Evolutionary conservation across 345 rosid species (phyloP).

Genomic region (Populus nigra): DNA sequence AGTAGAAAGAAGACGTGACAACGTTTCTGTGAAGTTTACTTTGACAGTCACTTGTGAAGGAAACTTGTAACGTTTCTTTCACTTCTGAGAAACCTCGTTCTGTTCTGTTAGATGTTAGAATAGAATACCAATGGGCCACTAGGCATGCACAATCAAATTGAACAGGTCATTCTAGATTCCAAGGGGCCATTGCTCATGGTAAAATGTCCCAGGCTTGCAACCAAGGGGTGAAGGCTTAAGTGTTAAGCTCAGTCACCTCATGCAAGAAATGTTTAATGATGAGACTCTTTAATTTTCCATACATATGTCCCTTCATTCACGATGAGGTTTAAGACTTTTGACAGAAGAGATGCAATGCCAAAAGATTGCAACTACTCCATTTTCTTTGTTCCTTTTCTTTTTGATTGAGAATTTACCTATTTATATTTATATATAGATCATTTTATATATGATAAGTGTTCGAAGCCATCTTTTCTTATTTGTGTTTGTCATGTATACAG

Average conservation of each 20-base stretch:
- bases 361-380: neutral
- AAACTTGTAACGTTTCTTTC: neutral
- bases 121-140: neutral
- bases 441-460: neutral
- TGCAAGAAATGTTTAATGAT: neutral
- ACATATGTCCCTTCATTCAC: neutral
- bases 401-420: neutral
- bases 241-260: neutral
- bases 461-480: neutral
- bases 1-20: no score
- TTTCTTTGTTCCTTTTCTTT: neutral
- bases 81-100: neutral
- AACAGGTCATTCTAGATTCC: neutral
- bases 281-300: no score
- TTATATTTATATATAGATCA: neutral
- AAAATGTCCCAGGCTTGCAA: neutral
- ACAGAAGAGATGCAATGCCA: neutral
- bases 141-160: neutral
- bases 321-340: no score
- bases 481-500: constrained; percentile 38
- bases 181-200: no score
- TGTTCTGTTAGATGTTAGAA: neutral
- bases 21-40: neutral
- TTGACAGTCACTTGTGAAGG: neutral
- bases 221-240: neutral